Conservation (phyloP, 176 grass and related monocot species). For the Rhynchospora pubera region DNA sequence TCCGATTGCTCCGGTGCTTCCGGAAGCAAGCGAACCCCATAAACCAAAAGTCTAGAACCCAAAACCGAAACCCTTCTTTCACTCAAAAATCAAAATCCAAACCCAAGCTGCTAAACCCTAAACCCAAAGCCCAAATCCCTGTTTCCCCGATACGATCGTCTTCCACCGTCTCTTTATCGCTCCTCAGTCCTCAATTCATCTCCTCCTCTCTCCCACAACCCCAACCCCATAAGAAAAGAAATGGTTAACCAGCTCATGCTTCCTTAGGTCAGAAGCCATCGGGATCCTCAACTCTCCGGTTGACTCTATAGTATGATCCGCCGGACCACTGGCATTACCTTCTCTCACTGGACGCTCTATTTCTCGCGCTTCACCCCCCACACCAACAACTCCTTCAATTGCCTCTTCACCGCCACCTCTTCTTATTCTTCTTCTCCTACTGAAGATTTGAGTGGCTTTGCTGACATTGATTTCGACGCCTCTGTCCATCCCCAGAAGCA, state of each 20-base stretch:
- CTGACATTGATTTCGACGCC: conserved; percentile 26
- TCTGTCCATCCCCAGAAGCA: conserved; percentile 12
- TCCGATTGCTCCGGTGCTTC: too few relatives aligned
- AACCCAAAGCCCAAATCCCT: too few relatives aligned
- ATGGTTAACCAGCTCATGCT: not conserved
- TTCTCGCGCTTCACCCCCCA: not conserved
- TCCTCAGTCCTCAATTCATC: too few relatives aligned
- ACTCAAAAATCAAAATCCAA: too few relatives aligned
- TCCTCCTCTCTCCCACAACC: too few relatives aligned
- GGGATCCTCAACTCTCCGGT: not conserved
- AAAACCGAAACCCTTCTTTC: too few relatives aligned
- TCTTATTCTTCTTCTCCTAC: conserved; percentile 2
- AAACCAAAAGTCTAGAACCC: too few relatives aligned
- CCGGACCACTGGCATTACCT: conserved; percentile 22
- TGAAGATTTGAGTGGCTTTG: conserved; percentile 31
- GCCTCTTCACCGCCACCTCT: conserved; percentile 12
- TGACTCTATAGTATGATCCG: conserved; percentile 27
- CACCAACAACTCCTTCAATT: conserved; percentile 17
- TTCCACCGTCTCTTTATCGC: too few relatives aligned
- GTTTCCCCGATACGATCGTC: too few relatives aligned
- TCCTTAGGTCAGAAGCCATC: not conserved
- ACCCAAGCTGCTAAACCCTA: too few relatives aligned
- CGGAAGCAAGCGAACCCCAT: too few relatives aligned
- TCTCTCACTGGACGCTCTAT: conserved; percentile 13
- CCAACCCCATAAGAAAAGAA: too few relatives aligned